phyloP scores from a whole-genome alignment of 768 basidiomycete genomes.

The Nidularia pulvinata region DNA sequence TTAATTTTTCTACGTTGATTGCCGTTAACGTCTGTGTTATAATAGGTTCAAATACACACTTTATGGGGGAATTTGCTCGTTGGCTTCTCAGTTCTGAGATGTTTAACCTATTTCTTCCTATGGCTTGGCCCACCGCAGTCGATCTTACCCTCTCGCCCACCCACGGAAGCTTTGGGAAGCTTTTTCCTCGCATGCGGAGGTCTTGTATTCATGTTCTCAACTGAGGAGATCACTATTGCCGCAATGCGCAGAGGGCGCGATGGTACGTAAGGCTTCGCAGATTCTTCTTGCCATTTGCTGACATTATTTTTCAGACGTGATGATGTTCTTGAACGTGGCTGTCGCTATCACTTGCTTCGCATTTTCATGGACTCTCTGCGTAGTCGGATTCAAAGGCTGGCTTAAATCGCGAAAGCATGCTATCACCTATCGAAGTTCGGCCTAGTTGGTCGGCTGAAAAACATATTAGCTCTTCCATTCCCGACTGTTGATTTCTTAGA shows the following conservation, averaged over 20 bases:
- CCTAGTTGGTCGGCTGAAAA: constrained; percentile 6
- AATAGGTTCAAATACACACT: constrained; percentile 82
- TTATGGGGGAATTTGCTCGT: constrained; percentile 91
- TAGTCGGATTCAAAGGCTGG: constrained; percentile 86
- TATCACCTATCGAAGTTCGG: constrained; percentile 25
- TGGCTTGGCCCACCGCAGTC: constrained; percentile 86
- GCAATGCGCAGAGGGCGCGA: constrained; percentile 92
- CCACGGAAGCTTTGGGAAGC: constrained; percentile 87
- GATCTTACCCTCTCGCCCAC: constrained; percentile 88
- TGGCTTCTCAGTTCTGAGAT: constrained; percentile 76
- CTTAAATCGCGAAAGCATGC: constrained; percentile 42
- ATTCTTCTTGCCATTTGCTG: neutral
- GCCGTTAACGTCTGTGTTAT: constrained; percentile 1
- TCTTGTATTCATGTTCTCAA: constrained; percentile 85
- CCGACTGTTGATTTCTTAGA: neutral
- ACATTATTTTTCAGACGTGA: constrained; percentile 53
- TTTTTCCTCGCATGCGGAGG: constrained; percentile 91
- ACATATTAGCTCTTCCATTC: constrained; percentile 3
- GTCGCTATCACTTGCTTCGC: constrained; percentile 86
- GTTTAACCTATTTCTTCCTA: constrained; percentile 92
- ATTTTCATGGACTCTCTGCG: constrained; percentile 79
- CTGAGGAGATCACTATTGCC: constrained; percentile 86
- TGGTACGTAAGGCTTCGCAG: constrained; percentile 40
- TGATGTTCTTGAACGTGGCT: constrained; percentile 88
- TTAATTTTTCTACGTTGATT: neutral